Conservation (phyloP, 768 basidiomycete genomes). For the Suillus placidus region DNA sequence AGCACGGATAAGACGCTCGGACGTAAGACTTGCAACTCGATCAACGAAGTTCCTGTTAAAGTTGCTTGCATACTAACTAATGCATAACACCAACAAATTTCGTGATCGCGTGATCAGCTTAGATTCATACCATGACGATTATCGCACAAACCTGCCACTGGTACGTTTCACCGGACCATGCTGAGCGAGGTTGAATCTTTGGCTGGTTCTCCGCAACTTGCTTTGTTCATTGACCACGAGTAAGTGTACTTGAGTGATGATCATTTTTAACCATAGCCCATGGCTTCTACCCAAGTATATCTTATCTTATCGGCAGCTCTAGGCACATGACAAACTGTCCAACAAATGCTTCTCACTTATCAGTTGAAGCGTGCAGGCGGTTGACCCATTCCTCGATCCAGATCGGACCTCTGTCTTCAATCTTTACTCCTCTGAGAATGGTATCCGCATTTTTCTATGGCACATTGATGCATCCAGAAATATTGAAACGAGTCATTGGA, state of each 20-base stretch:
- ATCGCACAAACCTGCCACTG: too few relatives aligned
- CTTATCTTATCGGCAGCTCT: not conserved
- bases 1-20: not conserved
- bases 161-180: too few relatives aligned
- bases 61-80: not conserved
- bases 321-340: not conserved
- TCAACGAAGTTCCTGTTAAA: not conserved
- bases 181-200: too few relatives aligned
- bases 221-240: not conserved
- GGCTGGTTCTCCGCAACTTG: not conserved
- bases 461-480: slow-evolving; percentile 85
- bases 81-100: too few relatives aligned
- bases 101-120: too few relatives aligned
- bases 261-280: not conserved
- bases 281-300: slow-evolving; percentile 2
- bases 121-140: too few relatives aligned
- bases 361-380: not conserved
- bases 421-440: slow-evolving; percentile 23
- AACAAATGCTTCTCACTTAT: slow-evolving; percentile 3
- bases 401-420: not conserved
- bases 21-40: not conserved
- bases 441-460: slow-evolving; percentile 83
- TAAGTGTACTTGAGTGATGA: not conserved
- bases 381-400: not conserved
- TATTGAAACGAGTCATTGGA: slow-evolving; percentile 75